Conservation (phyloP, 371 early-diverging fungal species). For the Conidiobolus coronatus region DNA sequence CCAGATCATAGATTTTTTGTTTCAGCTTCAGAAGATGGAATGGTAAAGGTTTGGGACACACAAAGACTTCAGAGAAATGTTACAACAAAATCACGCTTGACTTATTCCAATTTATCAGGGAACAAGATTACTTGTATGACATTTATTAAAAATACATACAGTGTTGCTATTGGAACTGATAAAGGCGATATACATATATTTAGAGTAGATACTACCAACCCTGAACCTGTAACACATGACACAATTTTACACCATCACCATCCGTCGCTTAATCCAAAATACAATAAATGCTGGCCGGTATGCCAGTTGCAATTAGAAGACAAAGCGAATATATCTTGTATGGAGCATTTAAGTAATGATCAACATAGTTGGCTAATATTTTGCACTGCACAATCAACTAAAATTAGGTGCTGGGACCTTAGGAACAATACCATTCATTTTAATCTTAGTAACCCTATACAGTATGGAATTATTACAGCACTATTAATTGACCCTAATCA, state of each 20-base stretch:
- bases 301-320: conserved; percentile 24
- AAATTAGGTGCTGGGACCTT: conserved; percentile 50
- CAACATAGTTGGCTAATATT: conserved; percentile 5
- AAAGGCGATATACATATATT: conserved; percentile 69
- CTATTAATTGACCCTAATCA: conserved; percentile 36
- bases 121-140: conserved; percentile 40
- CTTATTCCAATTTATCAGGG: conserved; percentile 42
- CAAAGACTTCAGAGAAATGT: conserved; percentile 57
- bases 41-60: conserved; percentile 75
- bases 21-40: conserved; percentile 63
- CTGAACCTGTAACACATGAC: background rate
- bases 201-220: conserved; percentile 14
- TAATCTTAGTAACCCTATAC: conserved; percentile 28
- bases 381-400: conserved; percentile 10
- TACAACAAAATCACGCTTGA: conserved; percentile 51
- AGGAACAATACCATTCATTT: conserved; percentile 42
- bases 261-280: conserved; percentile 21
- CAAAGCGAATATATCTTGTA: conserved; percentile 31
- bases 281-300: conserved; percentile 30
- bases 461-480: conserved; percentile 34
- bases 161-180: conserved; percentile 61
- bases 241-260: conserved; percentile 7
- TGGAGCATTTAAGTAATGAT: conserved; percentile 55
- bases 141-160: conserved; percentile 56
- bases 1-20: conserved; percentile 66